phyloP scores from a whole-genome alignment of 2,329 filamentous ascomycete genomes.

The Neurospora crassa region DNA sequence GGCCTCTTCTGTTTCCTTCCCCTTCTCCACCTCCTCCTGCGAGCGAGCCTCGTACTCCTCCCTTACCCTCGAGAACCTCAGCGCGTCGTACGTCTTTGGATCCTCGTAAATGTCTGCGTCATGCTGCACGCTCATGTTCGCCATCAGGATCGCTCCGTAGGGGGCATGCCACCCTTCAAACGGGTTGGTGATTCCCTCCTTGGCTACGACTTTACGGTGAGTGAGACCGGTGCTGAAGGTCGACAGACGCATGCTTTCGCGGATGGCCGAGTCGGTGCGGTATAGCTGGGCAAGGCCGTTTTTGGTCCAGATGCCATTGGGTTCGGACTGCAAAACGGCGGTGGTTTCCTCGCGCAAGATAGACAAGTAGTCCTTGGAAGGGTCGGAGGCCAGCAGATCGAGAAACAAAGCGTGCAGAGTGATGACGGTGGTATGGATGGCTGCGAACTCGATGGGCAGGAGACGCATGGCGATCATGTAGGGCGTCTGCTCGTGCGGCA shows the following conservation, averaged over 20 bases:
- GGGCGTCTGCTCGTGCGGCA: constrained; percentile 33
- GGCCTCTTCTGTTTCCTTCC: constrained; percentile 21
- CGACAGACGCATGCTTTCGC: constrained; percentile 41
- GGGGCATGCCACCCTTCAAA: constrained; percentile 36
- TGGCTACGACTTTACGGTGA: constrained; percentile 34
- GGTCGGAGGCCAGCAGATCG: constrained; percentile 34
- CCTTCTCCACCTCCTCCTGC: constrained; percentile 17
- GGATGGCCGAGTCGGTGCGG: constrained; percentile 41
- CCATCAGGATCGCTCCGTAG: constrained; percentile 31
- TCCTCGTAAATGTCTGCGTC: constrained; percentile 35
- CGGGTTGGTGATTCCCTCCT: constrained; percentile 26
- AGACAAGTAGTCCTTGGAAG: constrained; percentile 25
- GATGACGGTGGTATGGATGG: constrained; percentile 48
- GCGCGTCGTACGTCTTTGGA: constrained; percentile 36
- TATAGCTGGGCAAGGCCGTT: constrained; percentile 31
- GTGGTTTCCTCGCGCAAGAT: constrained; percentile 34
- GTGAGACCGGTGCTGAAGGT: constrained; percentile 36
- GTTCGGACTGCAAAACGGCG: constrained; percentile 24
- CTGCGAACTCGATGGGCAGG: constrained; percentile 47
- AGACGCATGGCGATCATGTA: constrained; percentile 39
- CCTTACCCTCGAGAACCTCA: constrained; percentile 35
- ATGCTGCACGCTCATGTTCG: constrained; percentile 36
- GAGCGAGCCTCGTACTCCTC: constrained; percentile 27
- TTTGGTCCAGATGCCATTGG: constrained; percentile 36
- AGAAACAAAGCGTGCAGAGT: constrained; percentile 38